Evolutionary conservation across 1,139 yeast species (phyloP).

Genomic region (Pichia sorboxylosa): DNA sequence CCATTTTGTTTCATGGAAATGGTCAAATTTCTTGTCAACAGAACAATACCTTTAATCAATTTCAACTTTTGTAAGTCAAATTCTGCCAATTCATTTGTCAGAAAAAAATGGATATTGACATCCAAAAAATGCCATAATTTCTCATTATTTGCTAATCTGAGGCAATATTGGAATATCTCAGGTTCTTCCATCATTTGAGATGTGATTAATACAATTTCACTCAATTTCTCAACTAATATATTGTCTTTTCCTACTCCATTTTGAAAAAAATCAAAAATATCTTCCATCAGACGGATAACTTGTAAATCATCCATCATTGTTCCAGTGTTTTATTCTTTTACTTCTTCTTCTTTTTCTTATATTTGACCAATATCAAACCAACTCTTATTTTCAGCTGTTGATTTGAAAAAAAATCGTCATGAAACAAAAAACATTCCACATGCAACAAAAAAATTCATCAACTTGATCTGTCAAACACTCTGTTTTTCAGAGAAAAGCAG

Average conservation of each 20-base stretch:
- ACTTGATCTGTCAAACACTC: no score
- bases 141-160: not conserved
- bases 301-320: no score
- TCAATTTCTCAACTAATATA: constrained; percentile 1
- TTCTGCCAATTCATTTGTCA: not conserved
- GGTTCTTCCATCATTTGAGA: constrained; percentile 9
- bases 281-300: not conserved
- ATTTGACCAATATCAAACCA: no score
- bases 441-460: no score
- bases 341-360: no score
- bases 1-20: not conserved
- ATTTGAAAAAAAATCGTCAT: no score
- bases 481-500: no score
- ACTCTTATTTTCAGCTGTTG: no score
- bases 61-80: constrained; percentile 3
- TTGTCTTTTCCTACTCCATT: constrained; percentile 1
- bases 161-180: constrained; percentile 6
- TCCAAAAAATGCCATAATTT: constrained; percentile 1
- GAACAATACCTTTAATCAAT: constrained; percentile 9
- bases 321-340: no score
- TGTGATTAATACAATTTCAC: constrained; percentile 5
- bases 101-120: not conserved
- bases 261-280: not conserved
- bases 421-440: no score
- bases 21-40: constrained; percentile 10